Evolutionary conservation across 108 stramenopile genomes (phyloP), one percentile per base, ranked within the genome.

Genomic region (Conticribra weissflogii): DNA sequence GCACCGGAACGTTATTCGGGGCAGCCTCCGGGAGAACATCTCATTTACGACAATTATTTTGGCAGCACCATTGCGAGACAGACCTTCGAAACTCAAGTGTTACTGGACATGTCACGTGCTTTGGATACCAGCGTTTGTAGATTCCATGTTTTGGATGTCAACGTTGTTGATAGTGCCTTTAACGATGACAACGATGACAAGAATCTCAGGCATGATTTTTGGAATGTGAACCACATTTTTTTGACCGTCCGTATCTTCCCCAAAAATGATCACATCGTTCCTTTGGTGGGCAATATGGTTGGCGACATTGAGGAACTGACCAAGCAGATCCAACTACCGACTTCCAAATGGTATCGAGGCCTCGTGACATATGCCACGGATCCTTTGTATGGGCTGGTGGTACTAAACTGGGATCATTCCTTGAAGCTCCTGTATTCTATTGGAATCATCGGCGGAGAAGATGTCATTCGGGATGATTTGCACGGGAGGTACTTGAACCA

Each of bases 1-100:
- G n/a, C n/a, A n/a, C n/a, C n/a, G n/a, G n/a, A n/a, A n/a, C n/a
- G n/a, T n/a, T n/a, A n/a, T n/a, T n/a, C n/a, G n/a, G n/a, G n/a
- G n/a, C n/a, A n/a, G n/a, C n/a, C n/a, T 17, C 91, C 91, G 8
- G 91, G 88, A 21, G 52, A 64, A 25, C 81, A 81, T 46, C 79
- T 89, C 12, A 62, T 88, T 15, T 46, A 60, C 51, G 85, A 70
- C 36, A 64, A 90, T 18, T 81, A 70, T 55, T 63, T 84, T 67
- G 91, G 88, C 32, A 66, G 67, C 8, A 71, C 77, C 9, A 79
- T 88, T 49, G 75, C 87, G 16, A 47, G 68, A 28, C 84, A 88
- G 45, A 81, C 75, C 24, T 92, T 92, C 55, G 82, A 82, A 33
- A 86, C 91, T 44, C 91, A 92, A 63, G 88, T 92, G 51, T 50